phyloP scores from a whole-genome alignment of 768 basidiomycete species.

The Chalciporus pseudorubinellus region DNA sequence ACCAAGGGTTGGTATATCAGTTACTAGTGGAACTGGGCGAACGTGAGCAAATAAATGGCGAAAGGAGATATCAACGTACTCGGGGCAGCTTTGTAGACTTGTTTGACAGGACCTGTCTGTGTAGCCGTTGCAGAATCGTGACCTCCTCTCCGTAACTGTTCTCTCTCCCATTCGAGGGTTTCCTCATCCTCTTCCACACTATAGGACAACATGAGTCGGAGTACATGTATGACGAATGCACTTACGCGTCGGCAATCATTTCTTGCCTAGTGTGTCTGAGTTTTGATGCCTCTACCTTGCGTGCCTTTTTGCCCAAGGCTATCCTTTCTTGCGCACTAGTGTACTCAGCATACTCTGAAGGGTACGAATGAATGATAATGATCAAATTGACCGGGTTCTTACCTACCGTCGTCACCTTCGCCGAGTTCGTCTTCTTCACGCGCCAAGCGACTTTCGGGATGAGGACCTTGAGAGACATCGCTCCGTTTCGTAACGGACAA shows the following conservation, averaged over 20 bases:
- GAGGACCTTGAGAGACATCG: constrained; percentile 64
- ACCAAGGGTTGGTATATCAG: constrained; percentile 62
- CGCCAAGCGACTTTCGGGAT: constrained; percentile 79
- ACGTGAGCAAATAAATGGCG: constrained; percentile 12
- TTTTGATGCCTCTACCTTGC: constrained; percentile 66
- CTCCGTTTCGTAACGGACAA: constrained; percentile 60
- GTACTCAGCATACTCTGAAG: constrained; percentile 77
- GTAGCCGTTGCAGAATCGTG: constrained; percentile 41
- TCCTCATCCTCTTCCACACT: constrained; percentile 86
- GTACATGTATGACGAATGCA: constrained; percentile 10
- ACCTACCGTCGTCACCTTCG: constrained; percentile 82
- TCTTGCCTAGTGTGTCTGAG: constrained; percentile 71
- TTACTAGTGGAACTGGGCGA: constrained; percentile 59
- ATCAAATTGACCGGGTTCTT: background rate
- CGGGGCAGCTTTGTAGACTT: constrained; percentile 65
- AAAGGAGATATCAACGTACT: constrained; percentile 45
- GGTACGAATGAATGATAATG: constrained; percentile 9
- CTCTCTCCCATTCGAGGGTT: constrained; percentile 80
- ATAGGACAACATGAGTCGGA: constrained; percentile 4
- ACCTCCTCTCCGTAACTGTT: constrained; percentile 76
- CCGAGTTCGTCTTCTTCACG: constrained; percentile 88
- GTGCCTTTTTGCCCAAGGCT: constrained; percentile 78
- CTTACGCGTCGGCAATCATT: constrained; percentile 79
- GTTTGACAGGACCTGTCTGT: constrained; percentile 42
- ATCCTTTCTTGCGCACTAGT: constrained; percentile 87